Evolutionary conservation across 768 basidiomycete genomes (phyloP).

Genomic region (Mycena metata): DNA sequence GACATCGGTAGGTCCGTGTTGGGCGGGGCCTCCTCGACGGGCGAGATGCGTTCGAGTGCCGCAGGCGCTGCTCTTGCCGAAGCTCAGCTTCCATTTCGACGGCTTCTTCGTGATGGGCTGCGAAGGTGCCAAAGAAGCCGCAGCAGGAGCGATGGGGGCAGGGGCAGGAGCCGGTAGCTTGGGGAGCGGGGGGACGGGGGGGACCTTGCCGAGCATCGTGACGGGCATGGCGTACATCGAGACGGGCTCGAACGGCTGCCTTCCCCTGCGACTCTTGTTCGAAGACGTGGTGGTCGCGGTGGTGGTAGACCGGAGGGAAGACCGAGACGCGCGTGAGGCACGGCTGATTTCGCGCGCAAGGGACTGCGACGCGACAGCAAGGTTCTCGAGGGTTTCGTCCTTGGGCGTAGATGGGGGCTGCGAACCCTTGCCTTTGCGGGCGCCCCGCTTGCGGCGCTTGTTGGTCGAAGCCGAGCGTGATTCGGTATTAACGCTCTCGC

Average conservation of each 20-base stretch:
- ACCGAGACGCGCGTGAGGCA: conserved; percentile 60
- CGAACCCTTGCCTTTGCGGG: conserved; percentile 84
- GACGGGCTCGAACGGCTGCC: conserved; percentile 57
- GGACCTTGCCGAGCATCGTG: conserved; percentile 46
- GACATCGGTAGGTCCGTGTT: conserved; percentile 57
- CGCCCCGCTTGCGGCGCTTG: conserved; percentile 87
- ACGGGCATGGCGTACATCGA: conserved; percentile 60
- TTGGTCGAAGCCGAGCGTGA: conserved; percentile 79
- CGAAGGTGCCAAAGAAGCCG: conserved; percentile 44
- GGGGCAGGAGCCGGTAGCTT: conserved; percentile 42
- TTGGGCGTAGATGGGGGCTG: conserved; percentile 51
- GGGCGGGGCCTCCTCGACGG: conserved; percentile 53
- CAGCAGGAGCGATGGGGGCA: conserved; percentile 42
- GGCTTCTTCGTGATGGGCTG: conserved; percentile 77
- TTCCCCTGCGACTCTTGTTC: conserved; percentile 41
- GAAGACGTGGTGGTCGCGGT: conserved; percentile 46
- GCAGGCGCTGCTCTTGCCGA: conserved; percentile 69
- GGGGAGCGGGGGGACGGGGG: conserved; percentile 28
- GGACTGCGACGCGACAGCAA: conserved; percentile 85
- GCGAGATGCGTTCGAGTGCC: conserved; percentile 54
- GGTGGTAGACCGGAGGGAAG: conserved; percentile 53
- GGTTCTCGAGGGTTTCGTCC: conserved; percentile 74
- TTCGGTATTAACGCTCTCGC: conserved; percentile 52
- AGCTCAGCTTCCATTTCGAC: conserved; percentile 88
- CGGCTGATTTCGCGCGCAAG: conserved; percentile 88